These are phyloP conservation scores for Sphenostylis stenocarpa DNA, from an alignment of 306 rosid genomes.

Conservation along the genomic window DNA sequence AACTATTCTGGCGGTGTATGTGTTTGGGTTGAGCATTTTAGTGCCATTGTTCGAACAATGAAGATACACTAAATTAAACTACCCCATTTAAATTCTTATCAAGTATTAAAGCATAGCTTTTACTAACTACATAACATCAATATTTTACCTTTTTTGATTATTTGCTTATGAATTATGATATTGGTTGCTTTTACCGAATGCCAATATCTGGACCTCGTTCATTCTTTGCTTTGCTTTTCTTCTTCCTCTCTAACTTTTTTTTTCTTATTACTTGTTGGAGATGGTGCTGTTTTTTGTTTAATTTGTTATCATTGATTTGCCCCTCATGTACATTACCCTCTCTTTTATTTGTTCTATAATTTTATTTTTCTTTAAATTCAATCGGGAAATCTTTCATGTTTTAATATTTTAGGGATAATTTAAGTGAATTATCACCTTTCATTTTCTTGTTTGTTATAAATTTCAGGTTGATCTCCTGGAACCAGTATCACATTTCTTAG, in stretches of 20 bases:
- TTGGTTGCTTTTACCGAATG: neutral
- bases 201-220: neutral
- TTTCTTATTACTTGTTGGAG: neutral
- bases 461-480: slow-evolving; percentile 95
- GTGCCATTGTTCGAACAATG: slow-evolving; percentile 4
- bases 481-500: slow-evolving; percentile 93
- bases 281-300: slow-evolving; percentile 14
- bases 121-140: neutral
- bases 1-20: neutral
- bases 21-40: slow-evolving; percentile 13
- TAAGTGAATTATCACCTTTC: slow-evolving; percentile 11
- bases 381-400: neutral
- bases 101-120: neutral
- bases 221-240: neutral
- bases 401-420: slow-evolving; percentile 19
- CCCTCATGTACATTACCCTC: neutral
- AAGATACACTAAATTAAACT: slow-evolving; percentile 5
- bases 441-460: slow-evolving; percentile 8
- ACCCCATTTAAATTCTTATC: neutral
- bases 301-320: slow-evolving; percentile 2
- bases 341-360: neutral
- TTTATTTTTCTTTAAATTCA: neutral
- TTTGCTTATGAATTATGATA: neutral
- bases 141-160: neutral
- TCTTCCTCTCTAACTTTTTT: neutral